phyloP scores from a whole-genome alignment of 2,329 filamentous ascomycete species.

The Pyrenophora graminea region DNA sequence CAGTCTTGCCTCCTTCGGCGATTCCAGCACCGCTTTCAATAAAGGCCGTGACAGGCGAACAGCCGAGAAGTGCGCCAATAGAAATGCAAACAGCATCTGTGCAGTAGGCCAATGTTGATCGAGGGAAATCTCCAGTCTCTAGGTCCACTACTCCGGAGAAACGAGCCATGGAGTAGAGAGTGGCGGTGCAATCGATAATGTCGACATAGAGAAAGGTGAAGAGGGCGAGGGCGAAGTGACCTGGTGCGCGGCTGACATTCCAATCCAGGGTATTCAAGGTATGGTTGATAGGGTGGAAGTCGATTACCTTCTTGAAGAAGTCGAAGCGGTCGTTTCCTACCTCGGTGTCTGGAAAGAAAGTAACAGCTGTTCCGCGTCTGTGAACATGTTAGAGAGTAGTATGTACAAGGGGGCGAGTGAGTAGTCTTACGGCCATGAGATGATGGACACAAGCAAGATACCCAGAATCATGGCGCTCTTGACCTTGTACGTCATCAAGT shows the following conservation, averaged over 20 bases:
- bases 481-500: constrained; percentile 82
- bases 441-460: constrained; percentile 80
- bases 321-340: constrained; percentile 72
- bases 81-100: constrained; percentile 82
- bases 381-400: constrained; percentile 20
- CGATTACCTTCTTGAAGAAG: constrained; percentile 84
- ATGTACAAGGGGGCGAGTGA: not conserved
- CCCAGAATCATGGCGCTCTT: constrained; percentile 85
- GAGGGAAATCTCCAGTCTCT: constrained; percentile 82
- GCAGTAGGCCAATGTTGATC: constrained; percentile 80
- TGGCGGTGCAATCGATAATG: constrained; percentile 85
- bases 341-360: constrained; percentile 74
- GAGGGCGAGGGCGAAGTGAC: constrained; percentile 79
- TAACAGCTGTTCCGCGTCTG: constrained; percentile 69
- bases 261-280: constrained; percentile 75
- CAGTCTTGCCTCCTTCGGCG: constrained; percentile 82
- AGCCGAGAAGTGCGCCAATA: constrained; percentile 76
- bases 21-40: constrained; percentile 88
- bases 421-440: constrained; percentile 72
- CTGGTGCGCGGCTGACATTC: constrained; percentile 67
- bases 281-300: constrained; percentile 74
- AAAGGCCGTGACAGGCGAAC: constrained; percentile 81
- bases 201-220: constrained; percentile 93
- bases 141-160: constrained; percentile 81
- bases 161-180: constrained; percentile 85